Percentiles rank a stretch among this genome's conserved stretches.
phyloP scores from a whole-genome alignment of 768 basidiomycete genomes.

The Rhizopogon vulgaris region DNA sequence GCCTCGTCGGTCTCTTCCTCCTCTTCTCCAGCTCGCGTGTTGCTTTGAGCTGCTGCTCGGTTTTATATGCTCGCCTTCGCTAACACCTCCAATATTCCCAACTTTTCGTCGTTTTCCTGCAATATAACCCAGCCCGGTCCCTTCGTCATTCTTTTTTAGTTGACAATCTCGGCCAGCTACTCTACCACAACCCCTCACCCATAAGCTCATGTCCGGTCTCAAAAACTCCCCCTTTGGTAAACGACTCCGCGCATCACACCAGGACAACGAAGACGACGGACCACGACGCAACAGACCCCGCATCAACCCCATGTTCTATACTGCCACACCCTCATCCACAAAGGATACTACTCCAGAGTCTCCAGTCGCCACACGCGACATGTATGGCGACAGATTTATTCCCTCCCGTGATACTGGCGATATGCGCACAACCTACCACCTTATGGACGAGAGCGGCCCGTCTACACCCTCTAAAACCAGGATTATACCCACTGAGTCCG shows the following conservation, averaged over 20 bases:
- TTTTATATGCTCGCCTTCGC: too few relatives aligned
- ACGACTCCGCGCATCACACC: constrained; percentile 67
- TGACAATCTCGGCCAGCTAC: too few relatives aligned
- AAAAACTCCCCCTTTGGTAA: constrained; percentile 85
- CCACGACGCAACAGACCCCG: constrained; percentile 47
- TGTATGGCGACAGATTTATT: constrained; percentile 55
- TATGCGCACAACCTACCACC: constrained; percentile 55
- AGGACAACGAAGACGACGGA: constrained; percentile 50
- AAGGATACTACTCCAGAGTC: constrained; percentile 48
- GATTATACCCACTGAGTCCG: constrained; percentile 63
- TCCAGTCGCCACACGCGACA: constrained; percentile 31
- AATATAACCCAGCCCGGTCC: too few relatives aligned
- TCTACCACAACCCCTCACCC: neutral
- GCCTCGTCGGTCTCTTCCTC: too few relatives aligned
- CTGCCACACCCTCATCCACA: constrained; percentile 34
- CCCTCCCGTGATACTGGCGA: constrained; percentile 55
- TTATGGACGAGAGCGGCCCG: constrained; percentile 49
- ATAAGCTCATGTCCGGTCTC: constrained; percentile 55
- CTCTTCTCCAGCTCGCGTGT: too few relatives aligned
- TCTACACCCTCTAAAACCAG: constrained; percentile 56
- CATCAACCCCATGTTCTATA: constrained; percentile 48
- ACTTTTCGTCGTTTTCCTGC: too few relatives aligned
- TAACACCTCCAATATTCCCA: too few relatives aligned
- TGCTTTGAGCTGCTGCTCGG: too few relatives aligned
- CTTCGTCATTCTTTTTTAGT: too few relatives aligned